Percentiles rank a stretch among this genome's conserved stretches.
phyloP scores from a whole-genome alignment of 345 rosid species.

The Psidium guajava region DNA sequence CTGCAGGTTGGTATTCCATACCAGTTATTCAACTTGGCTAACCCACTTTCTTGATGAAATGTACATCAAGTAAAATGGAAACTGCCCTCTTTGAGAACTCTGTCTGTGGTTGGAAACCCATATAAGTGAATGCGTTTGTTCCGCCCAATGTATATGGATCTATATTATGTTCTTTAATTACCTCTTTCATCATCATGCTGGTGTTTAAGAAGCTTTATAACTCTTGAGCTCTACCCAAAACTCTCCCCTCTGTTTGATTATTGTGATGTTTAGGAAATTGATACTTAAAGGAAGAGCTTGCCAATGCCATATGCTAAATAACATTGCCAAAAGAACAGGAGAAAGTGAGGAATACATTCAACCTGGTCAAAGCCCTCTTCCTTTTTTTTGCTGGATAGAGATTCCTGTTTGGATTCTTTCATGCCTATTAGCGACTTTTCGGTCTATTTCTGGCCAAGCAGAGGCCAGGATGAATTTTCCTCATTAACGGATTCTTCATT shows the following conservation, averaged over 20 bases:
- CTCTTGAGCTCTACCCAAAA: not conserved
- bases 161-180: not conserved
- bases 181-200: not conserved
- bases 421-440: not conserved
- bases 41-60: not conserved
- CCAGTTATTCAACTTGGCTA: not conserved
- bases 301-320: not conserved
- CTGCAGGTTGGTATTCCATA: conserved; percentile 38
- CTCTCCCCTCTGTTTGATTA: not conserved
- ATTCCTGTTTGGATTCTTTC: not conserved
- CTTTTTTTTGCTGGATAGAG: rapidly evolving
- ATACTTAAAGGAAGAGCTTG: not conserved
- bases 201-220: not conserved
- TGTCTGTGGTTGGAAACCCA: not conserved
- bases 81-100: not conserved
- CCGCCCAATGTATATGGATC: not conserved
- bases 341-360: not conserved
- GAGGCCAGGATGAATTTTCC: not conserved
- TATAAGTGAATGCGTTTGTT: not conserved
- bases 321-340: not conserved
- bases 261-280: not conserved
- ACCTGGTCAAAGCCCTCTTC: not conserved
- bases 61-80: not conserved
- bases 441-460: not conserved
- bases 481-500: not conserved